Base-by-base conservation (phyloP, 768 basidiomycete species). In the Boletus bicolor region DNA sequence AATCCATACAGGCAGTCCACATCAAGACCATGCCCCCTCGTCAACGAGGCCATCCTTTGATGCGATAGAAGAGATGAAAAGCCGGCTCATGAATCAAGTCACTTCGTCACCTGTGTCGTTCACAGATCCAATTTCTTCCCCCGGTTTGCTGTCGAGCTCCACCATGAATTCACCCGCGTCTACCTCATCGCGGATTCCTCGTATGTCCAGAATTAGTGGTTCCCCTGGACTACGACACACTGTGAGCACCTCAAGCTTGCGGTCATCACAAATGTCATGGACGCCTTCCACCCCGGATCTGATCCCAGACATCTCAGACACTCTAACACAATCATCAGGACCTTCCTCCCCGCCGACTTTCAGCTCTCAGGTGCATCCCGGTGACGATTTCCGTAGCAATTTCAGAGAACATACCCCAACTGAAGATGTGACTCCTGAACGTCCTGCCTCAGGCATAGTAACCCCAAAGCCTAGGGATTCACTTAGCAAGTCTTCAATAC, bases 61-160 rank as follows among this genome's bases (percentile, higher is more conserved):
- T 24, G 82, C 82, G 2, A 73, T 85, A 44, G 80, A 85, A 65
- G 81, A 84, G 61, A 83, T 86, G 82, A 87, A 85, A 69, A 76
- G 71, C 60, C 73, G 83, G 39, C 80, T 85, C 60, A 67, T 83
- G 50, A 67, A 66, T 46, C 74, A 70, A 59, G 60, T 58, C 3
- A 47, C 57, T 24, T 61, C 73, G 9, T 68, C 73, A 14, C 63
- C 66, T 12, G 55, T 50, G 30, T 59, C 63, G 15, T 54, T 65
- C 51, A 38, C 60, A 52, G 64, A 59, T 49, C 24, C 63, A 3
- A 46, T 42, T 44, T 57, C 54, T 42, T 61, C 68, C 10, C 58
- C 59, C 34, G 53, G 32, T 43, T 57, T 54, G 5, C 50, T 56
- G 14, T 56, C 66, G 11, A 49, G 49, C n/a, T 55, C 65, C 39